Evolutionary conservation across 306 rosid species (phyloP).

Genomic region (Rosa rugosa): DNA sequence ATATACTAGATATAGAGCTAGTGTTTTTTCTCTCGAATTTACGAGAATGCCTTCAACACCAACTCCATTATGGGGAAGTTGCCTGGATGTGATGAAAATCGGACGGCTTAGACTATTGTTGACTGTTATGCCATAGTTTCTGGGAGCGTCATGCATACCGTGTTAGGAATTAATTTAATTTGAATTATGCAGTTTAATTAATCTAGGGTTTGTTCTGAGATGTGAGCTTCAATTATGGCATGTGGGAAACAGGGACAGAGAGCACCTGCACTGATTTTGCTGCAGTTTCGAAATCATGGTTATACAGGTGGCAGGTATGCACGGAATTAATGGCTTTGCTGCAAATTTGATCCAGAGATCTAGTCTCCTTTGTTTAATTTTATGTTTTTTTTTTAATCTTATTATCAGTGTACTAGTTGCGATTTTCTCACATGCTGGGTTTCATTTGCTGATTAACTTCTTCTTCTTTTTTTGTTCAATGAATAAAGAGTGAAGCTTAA

Average conservation of each 20-base stretch:
- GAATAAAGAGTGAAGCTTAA: neutral
- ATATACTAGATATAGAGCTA: neutral
- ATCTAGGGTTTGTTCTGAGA: neutral
- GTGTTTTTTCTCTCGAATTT: neutral
- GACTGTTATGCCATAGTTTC: constrained; percentile 3
- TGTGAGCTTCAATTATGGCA: constrained; percentile 15
- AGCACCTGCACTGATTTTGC: constrained; percentile 21
- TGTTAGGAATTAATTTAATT: neutral
- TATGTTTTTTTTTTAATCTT: neutral
- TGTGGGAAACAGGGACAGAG: constrained; percentile 14
- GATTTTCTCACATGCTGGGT: constrained; percentile 20
- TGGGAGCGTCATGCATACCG: neutral
- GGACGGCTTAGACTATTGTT: constrained; percentile 11
- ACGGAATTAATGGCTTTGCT: constrained; percentile 12
- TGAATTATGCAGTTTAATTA: neutral
- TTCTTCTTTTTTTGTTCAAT: neutral
- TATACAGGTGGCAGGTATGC: constrained; percentile 8
- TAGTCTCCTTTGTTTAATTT: neutral
- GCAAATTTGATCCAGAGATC: constrained; percentile 9
- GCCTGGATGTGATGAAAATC: constrained; percentile 11
- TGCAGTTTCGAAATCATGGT: constrained; percentile 11
- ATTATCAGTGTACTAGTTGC: neutral
- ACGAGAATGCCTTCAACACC: neutral
- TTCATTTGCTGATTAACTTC: neutral
- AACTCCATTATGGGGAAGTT: constrained; percentile 5